phyloP scores from a whole-genome alignment of 768 basidiomycete genomes.

The Mycena galopus region DNA sequence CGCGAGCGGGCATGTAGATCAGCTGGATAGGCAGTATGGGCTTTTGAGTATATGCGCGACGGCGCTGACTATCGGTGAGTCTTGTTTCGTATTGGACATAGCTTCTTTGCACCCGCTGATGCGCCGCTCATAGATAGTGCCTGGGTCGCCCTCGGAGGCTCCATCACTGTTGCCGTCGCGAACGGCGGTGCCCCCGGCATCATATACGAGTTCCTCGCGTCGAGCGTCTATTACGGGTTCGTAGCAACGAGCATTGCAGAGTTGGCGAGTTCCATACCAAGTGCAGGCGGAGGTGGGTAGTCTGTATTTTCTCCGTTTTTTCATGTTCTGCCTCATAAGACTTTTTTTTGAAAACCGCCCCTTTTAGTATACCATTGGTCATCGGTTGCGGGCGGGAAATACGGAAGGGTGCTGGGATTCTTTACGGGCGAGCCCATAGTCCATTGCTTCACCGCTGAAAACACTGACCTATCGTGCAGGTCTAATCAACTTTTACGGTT shows the following conservation, averaged over 20 bases:
- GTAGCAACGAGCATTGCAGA: slow-evolving; percentile 25
- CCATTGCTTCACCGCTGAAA: not conserved
- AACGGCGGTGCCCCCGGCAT: slow-evolving; percentile 30
- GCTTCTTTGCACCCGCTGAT: not conserved
- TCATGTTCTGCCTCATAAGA: not conserved
- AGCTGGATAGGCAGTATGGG: slow-evolving; percentile 28
- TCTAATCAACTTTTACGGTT: slow-evolving; percentile 7
- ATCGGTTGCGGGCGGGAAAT: slow-evolving; percentile 8
- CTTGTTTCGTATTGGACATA: not conserved
- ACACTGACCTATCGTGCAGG: not conserved
- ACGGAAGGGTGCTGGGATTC: not conserved
- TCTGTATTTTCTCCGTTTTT: not conserved
- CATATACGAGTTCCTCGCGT: slow-evolving; percentile 30
- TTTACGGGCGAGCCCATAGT: not conserved
- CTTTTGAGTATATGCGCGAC: slow-evolving; percentile 14
- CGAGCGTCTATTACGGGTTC: slow-evolving; percentile 22
- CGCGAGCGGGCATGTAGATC: slow-evolving; percentile 28
- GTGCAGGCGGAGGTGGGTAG: slow-evolving; percentile 19
- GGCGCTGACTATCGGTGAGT: slow-evolving; percentile 28
- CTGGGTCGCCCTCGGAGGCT: slow-evolving; percentile 25
- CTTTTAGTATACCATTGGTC: slow-evolving; percentile 1
- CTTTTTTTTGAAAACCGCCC: not conserved
- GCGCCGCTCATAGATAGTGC: slow-evolving; percentile 13
- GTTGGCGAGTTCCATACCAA: slow-evolving; percentile 31
- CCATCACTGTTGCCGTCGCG: slow-evolving; percentile 21